A percentile compares a stretch with the other conserved stretches of the same genome.
Evolutionary conservation across 2,329 filamentous ascomycete genomes (phyloP).

Genomic region (Epichloe scottii): DNA sequence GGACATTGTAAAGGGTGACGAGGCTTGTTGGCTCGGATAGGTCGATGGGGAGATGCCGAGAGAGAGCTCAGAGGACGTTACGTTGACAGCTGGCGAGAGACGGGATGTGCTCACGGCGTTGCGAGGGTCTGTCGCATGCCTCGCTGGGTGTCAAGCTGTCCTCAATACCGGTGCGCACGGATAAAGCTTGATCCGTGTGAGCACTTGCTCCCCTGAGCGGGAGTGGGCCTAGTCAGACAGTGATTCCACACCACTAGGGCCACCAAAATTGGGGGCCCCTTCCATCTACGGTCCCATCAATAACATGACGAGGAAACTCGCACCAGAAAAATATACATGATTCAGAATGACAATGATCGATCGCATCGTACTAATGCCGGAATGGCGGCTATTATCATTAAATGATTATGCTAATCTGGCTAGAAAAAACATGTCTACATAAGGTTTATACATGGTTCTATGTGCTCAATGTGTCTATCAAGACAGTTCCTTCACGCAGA

Average conservation of each 20-base stretch:
- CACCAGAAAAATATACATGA: too few relatives aligned
- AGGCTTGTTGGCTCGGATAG: not conserved
- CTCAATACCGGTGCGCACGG: constrained; percentile 4
- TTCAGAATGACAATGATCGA: too few relatives aligned
- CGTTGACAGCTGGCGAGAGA: not conserved
- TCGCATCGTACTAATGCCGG: too few relatives aligned
- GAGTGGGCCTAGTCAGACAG: too few relatives aligned
- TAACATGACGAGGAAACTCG: too few relatives aligned
- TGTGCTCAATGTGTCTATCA: not conserved
- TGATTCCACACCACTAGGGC: too few relatives aligned
- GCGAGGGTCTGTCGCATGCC: not conserved
- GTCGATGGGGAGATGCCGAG: not conserved
- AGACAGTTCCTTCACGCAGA: not conserved
- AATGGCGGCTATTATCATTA: too few relatives aligned
- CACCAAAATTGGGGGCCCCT: too few relatives aligned
- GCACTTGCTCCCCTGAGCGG: too few relatives aligned
- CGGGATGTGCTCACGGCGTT: not conserved
- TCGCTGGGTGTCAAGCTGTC: constrained; percentile 5
- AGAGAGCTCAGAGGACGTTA: not conserved
- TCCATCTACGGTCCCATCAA: too few relatives aligned
- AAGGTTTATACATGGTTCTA: not conserved
- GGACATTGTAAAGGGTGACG: constrained; percentile 35
- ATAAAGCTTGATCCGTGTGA: constrained; percentile 4
- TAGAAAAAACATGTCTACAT: not conserved
- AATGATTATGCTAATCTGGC: not conserved